These are phyloP conservation scores for Aspergillus leporis DNA, from an alignment of 495 filamentous ascomycete genomes.

Conservation along the genomic window DNA sequence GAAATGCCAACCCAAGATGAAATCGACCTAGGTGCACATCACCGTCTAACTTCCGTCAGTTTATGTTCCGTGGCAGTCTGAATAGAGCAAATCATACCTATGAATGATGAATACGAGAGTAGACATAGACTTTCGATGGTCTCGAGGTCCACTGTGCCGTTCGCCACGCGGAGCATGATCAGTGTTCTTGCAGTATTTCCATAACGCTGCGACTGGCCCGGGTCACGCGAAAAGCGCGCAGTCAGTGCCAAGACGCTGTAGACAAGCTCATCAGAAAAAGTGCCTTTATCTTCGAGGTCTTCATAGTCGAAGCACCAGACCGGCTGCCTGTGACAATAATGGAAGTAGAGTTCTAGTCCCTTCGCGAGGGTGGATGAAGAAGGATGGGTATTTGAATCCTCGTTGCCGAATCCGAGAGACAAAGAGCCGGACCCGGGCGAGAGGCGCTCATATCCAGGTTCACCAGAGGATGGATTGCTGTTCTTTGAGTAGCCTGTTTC, in stretches of 20 bases:
- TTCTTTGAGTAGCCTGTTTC: constrained; percentile 19
- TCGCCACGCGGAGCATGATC: constrained; percentile 50
- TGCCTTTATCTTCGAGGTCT: constrained; percentile 38
- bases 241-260: constrained; percentile 46
- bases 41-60: constrained; percentile 30
- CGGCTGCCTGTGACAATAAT: constrained; percentile 49
- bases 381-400: constrained; percentile 30
- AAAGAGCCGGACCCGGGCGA: constrained; percentile 25
- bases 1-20: constrained; percentile 43
- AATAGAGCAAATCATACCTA: constrained; percentile 28
- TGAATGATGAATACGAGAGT: constrained; percentile 43
- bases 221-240: constrained; percentile 40
- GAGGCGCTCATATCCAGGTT: constrained; percentile 10
- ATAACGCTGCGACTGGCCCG: constrained; percentile 39
- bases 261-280: constrained; percentile 41
- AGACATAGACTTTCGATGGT: constrained; percentile 49
- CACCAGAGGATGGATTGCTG: constrained; percentile 22
- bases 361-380: constrained; percentile 30
- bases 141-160: constrained; percentile 44
- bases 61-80: constrained; percentile 4
- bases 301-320: constrained; percentile 51
- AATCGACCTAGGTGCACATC: constrained; percentile 42
- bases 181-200: constrained; percentile 42
- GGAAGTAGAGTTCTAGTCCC: constrained; percentile 44
- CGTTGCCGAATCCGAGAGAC: constrained; percentile 31